Percentiles rank a stretch among this genome's conserved stretches.
Conservation (phyloP, 306 rosid genomes). For the Glycine soja region DNA sequence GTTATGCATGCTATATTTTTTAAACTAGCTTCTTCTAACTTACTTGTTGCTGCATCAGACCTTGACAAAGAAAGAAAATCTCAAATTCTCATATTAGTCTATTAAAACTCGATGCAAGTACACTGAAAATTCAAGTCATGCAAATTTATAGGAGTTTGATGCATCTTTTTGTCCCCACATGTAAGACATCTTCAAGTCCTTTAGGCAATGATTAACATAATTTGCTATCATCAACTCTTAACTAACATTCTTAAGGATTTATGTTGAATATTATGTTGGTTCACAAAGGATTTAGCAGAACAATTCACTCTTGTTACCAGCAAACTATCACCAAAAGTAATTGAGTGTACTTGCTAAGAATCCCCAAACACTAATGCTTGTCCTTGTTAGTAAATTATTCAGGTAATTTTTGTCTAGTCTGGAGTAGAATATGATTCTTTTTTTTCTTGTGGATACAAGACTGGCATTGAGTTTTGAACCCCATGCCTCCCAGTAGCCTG, state of each 20-base stretch:
- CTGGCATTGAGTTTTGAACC: not conserved
- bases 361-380: not conserved
- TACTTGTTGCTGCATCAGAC: constrained; percentile 81
- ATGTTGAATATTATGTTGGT: constrained; percentile 8
- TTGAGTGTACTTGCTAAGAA: not conserved
- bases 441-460: not conserved
- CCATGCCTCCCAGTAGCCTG: not conserved
- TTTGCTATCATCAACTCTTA: not conserved
- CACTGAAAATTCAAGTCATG: not conserved
- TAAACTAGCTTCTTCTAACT: constrained; percentile 82
- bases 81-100: constrained; percentile 39
- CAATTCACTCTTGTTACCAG: not conserved
- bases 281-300: constrained; percentile 5
- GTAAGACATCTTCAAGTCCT: no score
- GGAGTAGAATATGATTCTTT: not conserved
- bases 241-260: not conserved
- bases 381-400: not conserved
- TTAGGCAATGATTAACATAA: not conserved
- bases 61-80: constrained; percentile 59
- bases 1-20: constrained; percentile 76
- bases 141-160: constrained; percentile 31
- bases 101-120: not conserved
- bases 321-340: not conserved
- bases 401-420: not conserved
- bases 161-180: not conserved